Base-by-base conservation (phyloP, 345 rosid species). In the Gynandropsis gynandra region DNA sequence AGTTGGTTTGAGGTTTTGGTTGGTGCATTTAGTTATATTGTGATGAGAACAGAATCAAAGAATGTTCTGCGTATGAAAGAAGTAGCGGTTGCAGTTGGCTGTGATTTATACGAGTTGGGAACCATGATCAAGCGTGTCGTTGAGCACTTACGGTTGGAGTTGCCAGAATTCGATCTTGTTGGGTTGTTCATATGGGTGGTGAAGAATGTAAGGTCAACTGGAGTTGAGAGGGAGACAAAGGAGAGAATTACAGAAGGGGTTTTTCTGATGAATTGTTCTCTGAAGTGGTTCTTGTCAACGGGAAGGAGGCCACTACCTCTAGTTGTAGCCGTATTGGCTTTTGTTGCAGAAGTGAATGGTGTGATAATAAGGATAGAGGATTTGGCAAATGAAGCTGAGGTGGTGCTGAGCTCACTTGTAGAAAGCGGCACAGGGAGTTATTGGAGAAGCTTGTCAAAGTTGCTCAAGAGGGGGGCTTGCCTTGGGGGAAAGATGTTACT, bases 271-370 rank as follows among this genome's bases (percentile, higher is more conserved):
- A 85, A 90, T 55, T 87, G 95, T 71, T 61, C 76, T 0, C 64
- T 80, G 39, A 90, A 76, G 66, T 90, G 98, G 94, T 80, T 61
- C 70, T 43, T 84, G 67, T 76, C 89, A 0, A 90, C 89, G 0
- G 96, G 95, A 35, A 75, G 98, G 70, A 78, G 76, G 38, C 96
- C 95, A 0, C 50, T 82, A 65, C 98, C 92, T 0, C 54, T 81
- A 50, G 87, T 87, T 65, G 82, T 59, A 0, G 95, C 98, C 0
- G 88, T 87, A 43, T 44, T 89, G 76, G 79, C 59, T 7, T 64
- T 89, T 47, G 87, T 89, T 1, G 70, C 73, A 0, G 72, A 87
- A 54, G 40, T 81, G 64, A 89, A 87, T 54, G 76, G 69, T 21
- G 68, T 78, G 9, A 68, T 61, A 35, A 18, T 80, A 20, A 67